Evolutionary conservation across 1,139 yeast species (phyloP).

Genomic region (Trichomonascaceae sp.): DNA sequence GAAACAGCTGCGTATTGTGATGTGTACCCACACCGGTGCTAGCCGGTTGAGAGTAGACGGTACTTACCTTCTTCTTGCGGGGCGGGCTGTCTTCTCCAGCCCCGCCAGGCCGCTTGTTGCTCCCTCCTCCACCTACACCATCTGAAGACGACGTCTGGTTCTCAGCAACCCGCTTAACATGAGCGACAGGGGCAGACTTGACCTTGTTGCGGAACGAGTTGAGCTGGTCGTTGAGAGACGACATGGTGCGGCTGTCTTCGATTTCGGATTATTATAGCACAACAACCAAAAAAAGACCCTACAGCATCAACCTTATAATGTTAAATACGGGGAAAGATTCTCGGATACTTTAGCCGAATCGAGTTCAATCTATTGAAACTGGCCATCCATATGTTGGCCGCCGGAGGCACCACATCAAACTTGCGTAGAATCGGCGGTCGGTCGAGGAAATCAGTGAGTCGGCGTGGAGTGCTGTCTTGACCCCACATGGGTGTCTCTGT

Average conservation of each 20-base stretch:
- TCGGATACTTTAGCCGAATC: not conserved
- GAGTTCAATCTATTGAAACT: not conserved
- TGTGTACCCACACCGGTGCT: conserved; percentile 40
- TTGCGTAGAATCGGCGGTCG: not conserved
- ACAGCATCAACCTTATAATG: not conserved
- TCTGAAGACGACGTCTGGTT: conserved; percentile 3
- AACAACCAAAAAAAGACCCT: too few species aligned
- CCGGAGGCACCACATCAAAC: too few species aligned
- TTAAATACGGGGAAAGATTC: not conserved
- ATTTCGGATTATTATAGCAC: too few species aligned
- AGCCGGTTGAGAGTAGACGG: conserved; percentile 25
- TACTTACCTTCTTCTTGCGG: conserved; percentile 19
- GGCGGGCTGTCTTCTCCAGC: conserved; percentile 11
- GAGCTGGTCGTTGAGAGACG: conserved; percentile 32
- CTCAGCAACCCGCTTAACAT: conserved; percentile 14
- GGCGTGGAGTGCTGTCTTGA: not conserved
- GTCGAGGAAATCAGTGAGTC: not conserved
- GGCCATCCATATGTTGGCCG: not conserved
- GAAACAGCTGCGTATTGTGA: conserved; percentile 64
- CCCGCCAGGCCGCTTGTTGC: conserved; percentile 1
- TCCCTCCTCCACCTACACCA: too few species aligned
- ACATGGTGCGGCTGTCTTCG: conserved; percentile 12
- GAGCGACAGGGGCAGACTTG: conserved; percentile 35
- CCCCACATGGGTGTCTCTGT: not conserved
- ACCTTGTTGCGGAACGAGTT: conserved; percentile 50